These are phyloP conservation scores for Hypoxylon cercidicola DNA, from an alignment of 495 filamentous ascomycete genomes.

Conservation along the genomic window DNA sequence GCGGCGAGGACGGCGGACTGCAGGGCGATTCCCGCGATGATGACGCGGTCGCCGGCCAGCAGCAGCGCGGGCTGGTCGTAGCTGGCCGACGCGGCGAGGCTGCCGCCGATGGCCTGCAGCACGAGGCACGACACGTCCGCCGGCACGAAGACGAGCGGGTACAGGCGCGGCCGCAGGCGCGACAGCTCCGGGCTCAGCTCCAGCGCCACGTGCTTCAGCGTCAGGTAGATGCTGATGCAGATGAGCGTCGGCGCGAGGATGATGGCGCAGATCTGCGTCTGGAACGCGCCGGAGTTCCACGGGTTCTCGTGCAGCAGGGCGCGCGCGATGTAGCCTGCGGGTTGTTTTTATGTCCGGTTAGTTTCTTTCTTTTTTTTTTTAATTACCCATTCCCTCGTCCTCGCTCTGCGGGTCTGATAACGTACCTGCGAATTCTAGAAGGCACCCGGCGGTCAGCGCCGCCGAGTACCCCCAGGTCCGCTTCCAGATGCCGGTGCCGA, in stretches of 20 bases:
- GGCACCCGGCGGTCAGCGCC: constrained; percentile 60
- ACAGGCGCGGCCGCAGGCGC: constrained; percentile 64
- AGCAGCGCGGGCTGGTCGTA: constrained; percentile 50
- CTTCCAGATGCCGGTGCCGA: constrained; percentile 64
- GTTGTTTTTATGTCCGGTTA: constrained; percentile 1
- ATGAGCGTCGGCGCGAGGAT: constrained; percentile 73
- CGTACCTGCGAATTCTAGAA: constrained; percentile 53
- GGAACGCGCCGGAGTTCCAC: constrained; percentile 67
- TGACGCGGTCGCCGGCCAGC: constrained; percentile 67
- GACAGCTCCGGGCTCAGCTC: constrained; percentile 65
- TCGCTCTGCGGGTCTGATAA: neutral
- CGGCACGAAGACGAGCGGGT: constrained; percentile 72
- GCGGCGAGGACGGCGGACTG: constrained; percentile 72
- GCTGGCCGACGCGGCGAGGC: constrained; percentile 64
- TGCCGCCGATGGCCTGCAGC: constrained; percentile 72
- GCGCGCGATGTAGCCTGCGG: constrained; percentile 71
- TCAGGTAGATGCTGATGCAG: constrained; percentile 73
- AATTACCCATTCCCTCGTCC: no score
- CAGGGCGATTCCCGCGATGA: constrained; percentile 76
- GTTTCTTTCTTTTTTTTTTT: no score
- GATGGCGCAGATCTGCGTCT: constrained; percentile 74
- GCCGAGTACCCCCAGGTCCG: constrained; percentile 70
- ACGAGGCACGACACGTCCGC: constrained; percentile 72
- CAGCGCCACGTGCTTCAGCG: constrained; percentile 71
- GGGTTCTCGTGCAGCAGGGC: constrained; percentile 69